phyloP scores from a whole-genome alignment of 108 stramenopile species.

The Parietichytrium sp. region DNA sequence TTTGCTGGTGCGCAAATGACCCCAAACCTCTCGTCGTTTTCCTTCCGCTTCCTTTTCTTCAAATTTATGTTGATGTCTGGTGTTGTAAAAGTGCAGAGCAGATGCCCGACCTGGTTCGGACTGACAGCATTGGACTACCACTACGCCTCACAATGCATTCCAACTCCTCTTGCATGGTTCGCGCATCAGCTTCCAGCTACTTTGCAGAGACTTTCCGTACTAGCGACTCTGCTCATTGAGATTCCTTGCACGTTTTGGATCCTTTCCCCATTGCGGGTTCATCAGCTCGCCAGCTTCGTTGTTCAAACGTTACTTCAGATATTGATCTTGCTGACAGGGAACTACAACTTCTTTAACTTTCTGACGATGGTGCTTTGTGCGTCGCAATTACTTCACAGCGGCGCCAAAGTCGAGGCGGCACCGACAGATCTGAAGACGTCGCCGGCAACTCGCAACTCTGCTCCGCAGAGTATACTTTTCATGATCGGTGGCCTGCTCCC shows the following conservation, averaged over 20 bases:
- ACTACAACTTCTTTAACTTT: constrained; percentile 76
- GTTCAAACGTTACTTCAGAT: constrained; percentile 68
- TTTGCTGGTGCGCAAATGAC: constrained; percentile 58
- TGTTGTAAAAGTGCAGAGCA: constrained; percentile 69
- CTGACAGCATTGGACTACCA: constrained; percentile 75
- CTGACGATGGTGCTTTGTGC: constrained; percentile 64
- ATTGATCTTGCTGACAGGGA: constrained; percentile 67
- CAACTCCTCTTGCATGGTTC: constrained; percentile 65
- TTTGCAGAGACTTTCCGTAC: constrained; percentile 61
- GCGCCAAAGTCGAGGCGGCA: too few species aligned
- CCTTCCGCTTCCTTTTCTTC: constrained; percentile 61
- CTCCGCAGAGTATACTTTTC: too few species aligned
- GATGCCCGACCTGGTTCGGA: constrained; percentile 70
- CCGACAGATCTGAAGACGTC: too few species aligned
- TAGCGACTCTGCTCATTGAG: constrained; percentile 67
- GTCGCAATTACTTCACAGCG: too few species aligned
- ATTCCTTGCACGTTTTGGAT: constrained; percentile 64
- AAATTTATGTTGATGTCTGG: constrained; percentile 77
- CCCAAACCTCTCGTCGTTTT: not conserved
- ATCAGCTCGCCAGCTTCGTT: constrained; percentile 55
- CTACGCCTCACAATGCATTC: constrained; percentile 71
- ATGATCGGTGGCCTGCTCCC: too few species aligned
- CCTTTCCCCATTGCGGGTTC: constrained; percentile 49
- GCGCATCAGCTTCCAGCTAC: constrained; percentile 17
- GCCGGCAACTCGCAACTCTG: too few species aligned